Evolutionary conservation across 768 basidiomycete species (phyloP).

Genomic region (Psilocybe tampanensis): DNA sequence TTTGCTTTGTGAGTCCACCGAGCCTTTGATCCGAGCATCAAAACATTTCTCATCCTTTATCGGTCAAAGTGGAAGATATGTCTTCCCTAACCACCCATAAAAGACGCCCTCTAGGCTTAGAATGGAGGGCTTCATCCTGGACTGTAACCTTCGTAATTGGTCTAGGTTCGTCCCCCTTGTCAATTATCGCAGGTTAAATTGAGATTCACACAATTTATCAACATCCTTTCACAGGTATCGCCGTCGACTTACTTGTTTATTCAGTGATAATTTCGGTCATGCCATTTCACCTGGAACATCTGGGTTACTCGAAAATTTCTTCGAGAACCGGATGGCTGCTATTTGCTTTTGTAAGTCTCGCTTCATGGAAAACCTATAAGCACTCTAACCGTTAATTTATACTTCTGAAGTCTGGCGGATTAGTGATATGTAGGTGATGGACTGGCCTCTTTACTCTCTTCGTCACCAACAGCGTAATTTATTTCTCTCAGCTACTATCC

Average conservation of each 20-base stretch:
- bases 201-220: background rate
- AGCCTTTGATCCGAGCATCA: too few relatives aligned
- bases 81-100: background rate
- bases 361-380: background rate
- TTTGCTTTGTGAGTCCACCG: too few relatives aligned
- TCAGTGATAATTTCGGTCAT: slow-evolving; percentile 65
- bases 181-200: too few relatives aligned
- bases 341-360: slow-evolving; percentile 52
- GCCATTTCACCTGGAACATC: slow-evolving; percentile 59
- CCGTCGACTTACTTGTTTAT: slow-evolving; percentile 60
- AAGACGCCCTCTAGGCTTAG: slow-evolving; percentile 43
- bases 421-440: slow-evolving; percentile 48
- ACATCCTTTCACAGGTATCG: slow-evolving; percentile 32
- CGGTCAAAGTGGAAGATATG: background rate
- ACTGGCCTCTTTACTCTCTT: background rate
- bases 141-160: slow-evolving; percentile 57
- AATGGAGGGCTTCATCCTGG: slow-evolving; percentile 62
- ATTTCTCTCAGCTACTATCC: slow-evolving; percentile 50
- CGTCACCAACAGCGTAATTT: background rate
- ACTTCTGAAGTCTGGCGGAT: slow-evolving; percentile 63
- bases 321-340: slow-evolving; percentile 61
- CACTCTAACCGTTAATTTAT: too few relatives aligned
- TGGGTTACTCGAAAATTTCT: slow-evolving; percentile 49
- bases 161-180: slow-evolving; percentile 37
- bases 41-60: too few relatives aligned